Percentiles rank a stretch among this genome's conserved stretches.
Evolutionary conservation across 23 red algal species (phyloP).

Genomic region (Gracilaria domingensis): DNA sequence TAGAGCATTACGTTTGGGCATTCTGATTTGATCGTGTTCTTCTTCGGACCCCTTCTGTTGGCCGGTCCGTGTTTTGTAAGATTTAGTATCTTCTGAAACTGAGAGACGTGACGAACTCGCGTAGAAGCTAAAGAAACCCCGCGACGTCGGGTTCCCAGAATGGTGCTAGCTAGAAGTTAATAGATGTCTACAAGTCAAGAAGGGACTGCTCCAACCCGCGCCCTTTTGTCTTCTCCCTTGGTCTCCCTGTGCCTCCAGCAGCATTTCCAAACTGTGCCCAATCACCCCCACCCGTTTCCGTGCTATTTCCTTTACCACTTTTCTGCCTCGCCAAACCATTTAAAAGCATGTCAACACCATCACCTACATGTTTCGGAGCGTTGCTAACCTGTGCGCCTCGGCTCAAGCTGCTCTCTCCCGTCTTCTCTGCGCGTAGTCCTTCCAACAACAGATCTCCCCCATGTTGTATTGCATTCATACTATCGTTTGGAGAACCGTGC

Average conservation of each 20-base stretch:
- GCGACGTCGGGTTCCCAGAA: neutral
- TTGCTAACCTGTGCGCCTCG: neutral
- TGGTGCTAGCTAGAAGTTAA: neutral
- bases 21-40: too few relatives aligned
- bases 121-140: neutral
- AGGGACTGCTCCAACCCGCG: neutral
- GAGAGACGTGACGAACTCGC: neutral
- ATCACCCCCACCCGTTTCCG: neutral
- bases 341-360: constrained; percentile 38
- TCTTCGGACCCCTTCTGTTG: too few relatives aligned
- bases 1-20: too few relatives aligned
- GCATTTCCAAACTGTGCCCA: neutral
- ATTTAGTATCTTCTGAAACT: too few relatives aligned
- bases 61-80: too few relatives aligned
- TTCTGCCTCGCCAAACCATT: constrained; percentile 29
- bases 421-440: constrained; percentile 9
- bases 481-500: neutral
- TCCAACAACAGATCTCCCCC: neutral
- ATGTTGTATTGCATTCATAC: too few relatives aligned
- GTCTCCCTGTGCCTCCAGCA: neutral
- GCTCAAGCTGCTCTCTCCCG: neutral
- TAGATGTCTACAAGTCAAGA: neutral
- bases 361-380: constrained; percentile 26
- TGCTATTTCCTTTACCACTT: neutral
- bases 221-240: neutral